Conservation (phyloP, 495 filamentous ascomycete species). For the Mytilinidion resinicola region DNA sequence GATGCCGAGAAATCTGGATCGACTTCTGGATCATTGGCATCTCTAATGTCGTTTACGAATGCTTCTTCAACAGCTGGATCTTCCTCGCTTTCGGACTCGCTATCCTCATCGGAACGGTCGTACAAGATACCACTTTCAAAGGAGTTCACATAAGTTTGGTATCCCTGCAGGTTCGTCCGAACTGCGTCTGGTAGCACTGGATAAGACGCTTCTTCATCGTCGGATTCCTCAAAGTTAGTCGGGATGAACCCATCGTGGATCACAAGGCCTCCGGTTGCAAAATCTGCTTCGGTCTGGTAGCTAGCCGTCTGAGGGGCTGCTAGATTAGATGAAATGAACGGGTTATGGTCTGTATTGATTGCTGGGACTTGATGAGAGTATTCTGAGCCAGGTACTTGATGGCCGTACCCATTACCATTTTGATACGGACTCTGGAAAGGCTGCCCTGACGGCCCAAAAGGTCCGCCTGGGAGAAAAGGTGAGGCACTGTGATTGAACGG, state of each 20-base stretch:
- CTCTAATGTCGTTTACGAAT: slow-evolving; percentile 1
- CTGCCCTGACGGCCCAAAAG: no score
- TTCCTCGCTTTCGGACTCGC: slow-evolving; percentile 4
- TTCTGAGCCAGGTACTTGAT: no score
- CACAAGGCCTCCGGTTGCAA: slow-evolving; percentile 11
- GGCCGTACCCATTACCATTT: no score
- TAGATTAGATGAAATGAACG: not conserved
- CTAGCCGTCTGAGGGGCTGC: not conserved
- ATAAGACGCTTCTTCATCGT: slow-evolving; percentile 6
- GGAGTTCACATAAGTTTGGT: not conserved
- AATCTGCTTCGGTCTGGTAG: not conserved
- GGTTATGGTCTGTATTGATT: no score
- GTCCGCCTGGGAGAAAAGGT: no score
- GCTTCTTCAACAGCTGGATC: slow-evolving; percentile 15
- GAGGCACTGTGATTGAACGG: no score
- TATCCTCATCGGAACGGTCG: not conserved
- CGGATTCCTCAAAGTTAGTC: slow-evolving; percentile 17
- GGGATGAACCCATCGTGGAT: slow-evolving; percentile 26
- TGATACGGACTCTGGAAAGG: no score
- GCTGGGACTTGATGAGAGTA: no score
- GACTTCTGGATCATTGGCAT: slow-evolving; percentile 6
- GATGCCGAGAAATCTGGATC: slow-evolving; percentile 4
- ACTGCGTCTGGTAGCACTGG: not conserved
- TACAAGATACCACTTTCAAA: not conserved
- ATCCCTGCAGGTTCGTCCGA: not conserved